These are phyloP conservation scores for Beauveria brongniartii DNA, from an alignment of 2,329 filamentous ascomycete genomes.

Conservation along the genomic window DNA sequence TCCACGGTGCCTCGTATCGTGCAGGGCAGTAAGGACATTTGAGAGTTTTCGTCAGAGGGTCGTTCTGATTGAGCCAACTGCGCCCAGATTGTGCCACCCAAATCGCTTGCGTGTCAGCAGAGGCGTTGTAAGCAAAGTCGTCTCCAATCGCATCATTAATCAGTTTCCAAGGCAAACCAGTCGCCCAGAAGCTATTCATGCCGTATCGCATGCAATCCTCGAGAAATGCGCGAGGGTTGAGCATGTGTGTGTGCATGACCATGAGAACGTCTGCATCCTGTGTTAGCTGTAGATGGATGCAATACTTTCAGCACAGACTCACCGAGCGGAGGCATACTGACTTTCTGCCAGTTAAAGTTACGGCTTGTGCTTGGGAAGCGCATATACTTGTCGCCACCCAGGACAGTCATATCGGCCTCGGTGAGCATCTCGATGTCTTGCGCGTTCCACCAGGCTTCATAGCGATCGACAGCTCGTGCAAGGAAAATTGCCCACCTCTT, in stretches of 20 bases:
- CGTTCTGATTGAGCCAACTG: slow-evolving; percentile 52
- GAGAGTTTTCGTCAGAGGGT: slow-evolving; percentile 38
- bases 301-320: slow-evolving; percentile 17
- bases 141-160: slow-evolving; percentile 51
- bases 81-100: slow-evolving; percentile 43
- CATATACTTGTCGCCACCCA: slow-evolving; percentile 19
- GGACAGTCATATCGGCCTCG: slow-evolving; percentile 27
- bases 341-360: slow-evolving; percentile 30
- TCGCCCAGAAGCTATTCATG: slow-evolving; percentile 47
- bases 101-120: slow-evolving; percentile 30
- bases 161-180: slow-evolving; percentile 57
- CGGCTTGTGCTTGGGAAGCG: slow-evolving; percentile 23
- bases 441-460: slow-evolving; percentile 55
- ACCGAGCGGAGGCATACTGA: slow-evolving; percentile 50
- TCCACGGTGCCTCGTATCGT: slow-evolving; percentile 48
- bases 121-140: slow-evolving; percentile 47
- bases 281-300: neutral
- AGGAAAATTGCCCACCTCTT: slow-evolving; percentile 69
- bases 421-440: slow-evolving; percentile 24
- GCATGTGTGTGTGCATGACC: slow-evolving; percentile 73
- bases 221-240: slow-evolving; percentile 66
- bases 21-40: slow-evolving; percentile 47
- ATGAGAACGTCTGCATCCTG: slow-evolving; percentile 56
- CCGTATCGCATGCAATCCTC: slow-evolving; percentile 62
- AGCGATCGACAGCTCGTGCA: slow-evolving; percentile 59